Evolutionary conservation across 192 early-diverging fungal species (phyloP).

Genomic region (Cladochytrium replicatum): DNA sequence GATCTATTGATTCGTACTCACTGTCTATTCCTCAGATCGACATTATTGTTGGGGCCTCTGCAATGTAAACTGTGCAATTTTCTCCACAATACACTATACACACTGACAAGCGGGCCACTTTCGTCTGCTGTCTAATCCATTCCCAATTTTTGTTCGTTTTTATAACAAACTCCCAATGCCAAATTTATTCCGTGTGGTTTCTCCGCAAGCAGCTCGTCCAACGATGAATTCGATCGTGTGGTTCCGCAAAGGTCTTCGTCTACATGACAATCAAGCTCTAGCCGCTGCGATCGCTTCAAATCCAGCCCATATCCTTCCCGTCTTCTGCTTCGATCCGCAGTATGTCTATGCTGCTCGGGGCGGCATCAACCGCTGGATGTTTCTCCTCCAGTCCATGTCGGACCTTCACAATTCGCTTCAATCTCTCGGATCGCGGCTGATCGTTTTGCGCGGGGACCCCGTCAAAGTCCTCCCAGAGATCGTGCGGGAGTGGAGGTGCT

Average conservation of each 20-base stretch:
- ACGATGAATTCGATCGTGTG: too few relatives aligned
- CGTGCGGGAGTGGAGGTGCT: not conserved
- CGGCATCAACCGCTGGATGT: slow-evolving; percentile 2
- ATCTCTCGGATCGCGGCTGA: slow-evolving; percentile 8
- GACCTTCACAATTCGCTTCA: slow-evolving; percentile 1
- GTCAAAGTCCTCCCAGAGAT: slow-evolving; percentile 1
- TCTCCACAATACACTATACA: too few relatives aligned
- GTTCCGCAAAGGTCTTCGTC: slow-evolving; percentile 18
- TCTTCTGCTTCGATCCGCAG: slow-evolving; percentile 6
- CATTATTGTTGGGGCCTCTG: slow-evolving; percentile 95
- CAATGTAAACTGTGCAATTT: too few relatives aligned
- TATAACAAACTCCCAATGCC: too few relatives aligned
- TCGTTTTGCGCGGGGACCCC: slow-evolving; percentile 16
- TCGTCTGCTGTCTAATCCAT: too few relatives aligned
- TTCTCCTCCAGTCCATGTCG: slow-evolving; percentile 12
- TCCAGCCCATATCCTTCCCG: not conserved
- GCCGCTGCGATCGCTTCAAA: not conserved
- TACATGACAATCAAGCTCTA: slow-evolving; percentile 20
- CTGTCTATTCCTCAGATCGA: too few relatives aligned
- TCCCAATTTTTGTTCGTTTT: too few relatives aligned
- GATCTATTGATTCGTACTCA: too few relatives aligned
- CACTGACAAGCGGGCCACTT: too few relatives aligned
- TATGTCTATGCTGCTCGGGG: not conserved
- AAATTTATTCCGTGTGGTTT: too few relatives aligned
- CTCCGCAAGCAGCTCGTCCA: too few relatives aligned